Conservation (phyloP, 1,139 yeast species). For the Sugiyamaella xylanicola region DNA sequence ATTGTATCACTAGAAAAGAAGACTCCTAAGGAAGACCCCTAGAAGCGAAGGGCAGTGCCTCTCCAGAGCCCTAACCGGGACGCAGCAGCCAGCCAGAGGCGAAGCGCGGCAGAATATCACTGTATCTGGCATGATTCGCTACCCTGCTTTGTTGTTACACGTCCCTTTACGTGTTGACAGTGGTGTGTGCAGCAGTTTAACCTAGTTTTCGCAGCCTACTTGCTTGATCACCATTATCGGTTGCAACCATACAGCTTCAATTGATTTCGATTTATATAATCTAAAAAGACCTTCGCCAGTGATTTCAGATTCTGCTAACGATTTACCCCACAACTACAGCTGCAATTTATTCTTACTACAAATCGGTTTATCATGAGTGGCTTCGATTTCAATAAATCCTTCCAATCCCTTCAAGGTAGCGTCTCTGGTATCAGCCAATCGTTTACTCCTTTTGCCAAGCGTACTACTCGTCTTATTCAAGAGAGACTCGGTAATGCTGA, state of each 20-base stretch:
- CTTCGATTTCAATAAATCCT: slow-evolving; percentile 45
- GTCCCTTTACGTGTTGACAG: slow-evolving; percentile 1
- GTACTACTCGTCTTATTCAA: slow-evolving; percentile 77
- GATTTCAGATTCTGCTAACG: no score
- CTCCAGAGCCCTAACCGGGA: no score
- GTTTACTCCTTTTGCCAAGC: slow-evolving; percentile 68
- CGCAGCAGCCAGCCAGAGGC: no score
- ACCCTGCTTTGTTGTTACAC: background rate
- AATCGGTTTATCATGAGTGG: slow-evolving; percentile 35
- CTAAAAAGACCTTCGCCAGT: background rate
- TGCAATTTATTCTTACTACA: no score
- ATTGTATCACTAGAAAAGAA: no score
- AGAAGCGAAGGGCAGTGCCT: no score
- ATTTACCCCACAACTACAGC: no score
- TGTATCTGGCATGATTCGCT: no score
- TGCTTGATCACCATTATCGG: background rate
- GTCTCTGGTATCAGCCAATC: slow-evolving; percentile 45
- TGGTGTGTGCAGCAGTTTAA: background rate
- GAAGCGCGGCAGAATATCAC: no score
- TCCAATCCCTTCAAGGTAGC: slow-evolving; percentile 42
- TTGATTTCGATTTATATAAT: background rate
- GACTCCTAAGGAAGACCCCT: no score
- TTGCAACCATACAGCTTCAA: background rate
- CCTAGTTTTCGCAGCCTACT: background rate
- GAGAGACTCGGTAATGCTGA: slow-evolving; percentile 79